Evolutionary conservation across 306 rosid genomes (phyloP).

Genomic region (Crotalaria pallida): DNA sequence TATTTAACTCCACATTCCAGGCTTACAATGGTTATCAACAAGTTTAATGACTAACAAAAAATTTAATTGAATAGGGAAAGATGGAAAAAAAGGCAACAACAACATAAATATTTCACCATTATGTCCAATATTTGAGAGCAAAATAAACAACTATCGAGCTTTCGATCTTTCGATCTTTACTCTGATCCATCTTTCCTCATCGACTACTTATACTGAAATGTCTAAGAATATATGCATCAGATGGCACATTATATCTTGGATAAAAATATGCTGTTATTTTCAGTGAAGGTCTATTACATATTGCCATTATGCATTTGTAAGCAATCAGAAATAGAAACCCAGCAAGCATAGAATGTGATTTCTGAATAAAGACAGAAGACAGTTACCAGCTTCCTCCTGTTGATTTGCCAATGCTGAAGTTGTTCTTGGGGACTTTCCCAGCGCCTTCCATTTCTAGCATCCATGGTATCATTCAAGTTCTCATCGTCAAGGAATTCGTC

Average conservation of each 20-base stretch:
- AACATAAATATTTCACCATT: slow-evolving; percentile 10
- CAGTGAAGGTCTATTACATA: background rate
- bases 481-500: slow-evolving; percentile 66
- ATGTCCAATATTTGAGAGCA: background rate
- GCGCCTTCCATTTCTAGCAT: slow-evolving; percentile 60
- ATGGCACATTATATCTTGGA: background rate
- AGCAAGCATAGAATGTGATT: background rate
- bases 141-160: background rate
- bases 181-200: background rate
- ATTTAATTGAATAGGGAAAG: background rate
- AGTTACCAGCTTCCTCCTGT: slow-evolving; percentile 51
- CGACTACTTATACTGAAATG: background rate
- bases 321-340: background rate
- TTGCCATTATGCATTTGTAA: background rate
- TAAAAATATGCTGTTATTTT: background rate
- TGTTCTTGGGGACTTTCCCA: slow-evolving; percentile 91
- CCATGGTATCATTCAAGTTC: slow-evolving; percentile 66
- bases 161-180: background rate
- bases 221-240: background rate
- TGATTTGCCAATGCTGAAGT: slow-evolving; percentile 90
- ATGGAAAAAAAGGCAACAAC: background rate
- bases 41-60: background rate
- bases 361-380: background rate
- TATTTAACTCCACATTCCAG: background rate
- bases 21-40: background rate